Conservation (phyloP, 2,329 filamentous ascomycete genomes). For the Ophiostoma pallidulum region DNA sequence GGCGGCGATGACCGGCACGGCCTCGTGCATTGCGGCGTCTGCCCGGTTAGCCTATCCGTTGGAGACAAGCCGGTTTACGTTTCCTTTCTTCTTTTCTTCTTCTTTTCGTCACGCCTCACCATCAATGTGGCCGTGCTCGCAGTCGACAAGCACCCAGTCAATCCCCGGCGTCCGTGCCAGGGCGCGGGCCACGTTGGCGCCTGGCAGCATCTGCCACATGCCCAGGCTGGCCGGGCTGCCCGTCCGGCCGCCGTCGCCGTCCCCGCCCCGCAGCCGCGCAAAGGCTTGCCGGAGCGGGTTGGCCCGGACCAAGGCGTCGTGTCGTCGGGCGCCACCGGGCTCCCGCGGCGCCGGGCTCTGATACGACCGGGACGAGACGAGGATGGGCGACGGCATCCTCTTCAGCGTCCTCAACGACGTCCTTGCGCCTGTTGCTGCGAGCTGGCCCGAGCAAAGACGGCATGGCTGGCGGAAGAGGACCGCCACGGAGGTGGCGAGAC, state of each 20-base stretch:
- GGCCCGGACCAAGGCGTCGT: constrained; percentile 30
- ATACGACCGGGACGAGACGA: not conserved
- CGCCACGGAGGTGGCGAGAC: not conserved
- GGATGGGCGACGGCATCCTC: not conserved
- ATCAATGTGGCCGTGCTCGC: constrained; percentile 48
- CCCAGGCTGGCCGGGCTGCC: constrained; percentile 35
- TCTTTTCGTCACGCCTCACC: constrained; percentile 24
- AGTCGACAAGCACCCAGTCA: constrained; percentile 57
- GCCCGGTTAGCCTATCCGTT: not conserved
- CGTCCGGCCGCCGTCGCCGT: constrained; percentile 16
- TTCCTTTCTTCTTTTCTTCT: too few species aligned
- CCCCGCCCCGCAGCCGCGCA: constrained; percentile 25
- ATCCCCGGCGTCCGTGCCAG: constrained; percentile 52
- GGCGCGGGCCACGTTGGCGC: constrained; percentile 47
- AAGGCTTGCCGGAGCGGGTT: constrained; percentile 44
- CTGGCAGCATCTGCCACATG: constrained; percentile 55
- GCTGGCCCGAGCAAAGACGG: not conserved
- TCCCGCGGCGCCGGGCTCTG: not conserved
- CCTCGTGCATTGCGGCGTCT: constrained; percentile 50
- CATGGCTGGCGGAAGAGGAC: not conserved
- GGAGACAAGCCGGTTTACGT: too few species aligned
- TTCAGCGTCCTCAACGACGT: too few species aligned
- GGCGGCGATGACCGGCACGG: constrained; percentile 46
- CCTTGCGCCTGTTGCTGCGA: too few species aligned
- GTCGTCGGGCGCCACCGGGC: too few species aligned